These are phyloP conservation scores for Apophysomyces ossiformis DNA, from an alignment of 371 early-diverging fungal genomes.

Conservation along the genomic window DNA sequence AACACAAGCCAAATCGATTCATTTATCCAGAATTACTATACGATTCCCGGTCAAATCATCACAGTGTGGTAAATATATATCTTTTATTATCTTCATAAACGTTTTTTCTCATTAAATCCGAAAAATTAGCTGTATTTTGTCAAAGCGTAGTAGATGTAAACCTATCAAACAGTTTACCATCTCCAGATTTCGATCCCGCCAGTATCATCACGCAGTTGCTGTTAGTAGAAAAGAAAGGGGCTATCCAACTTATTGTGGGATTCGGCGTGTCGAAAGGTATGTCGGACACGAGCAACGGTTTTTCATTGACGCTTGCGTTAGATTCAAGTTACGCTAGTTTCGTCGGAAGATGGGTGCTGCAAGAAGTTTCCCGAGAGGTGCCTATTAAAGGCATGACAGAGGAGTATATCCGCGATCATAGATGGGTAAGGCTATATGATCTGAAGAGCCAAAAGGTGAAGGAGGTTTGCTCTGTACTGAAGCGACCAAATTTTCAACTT, in stretches of 20 bases:
- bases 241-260: slow-evolving; percentile 16
- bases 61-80: slow-evolving; percentile 18
- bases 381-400: background rate
- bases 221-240: background rate
- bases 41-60: slow-evolving; percentile 33
- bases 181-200: slow-evolving; percentile 9
- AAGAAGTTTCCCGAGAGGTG: slow-evolving; percentile 13
- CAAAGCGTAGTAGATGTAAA: slow-evolving; percentile 22
- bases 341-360: slow-evolving; percentile 22
- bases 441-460: too few species aligned
- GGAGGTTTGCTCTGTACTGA: too few species aligned
- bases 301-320: background rate
- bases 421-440: background rate
- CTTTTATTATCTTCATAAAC: background rate
- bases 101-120: background rate
- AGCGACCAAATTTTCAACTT: background rate
- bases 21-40: slow-evolving; percentile 36
- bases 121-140: slow-evolving; percentile 15
- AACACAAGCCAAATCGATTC: slow-evolving; percentile 30
- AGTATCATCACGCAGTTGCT: slow-evolving; percentile 22
- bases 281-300: background rate
- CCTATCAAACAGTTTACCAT: slow-evolving; percentile 12
- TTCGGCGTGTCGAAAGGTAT: slow-evolving; percentile 22
- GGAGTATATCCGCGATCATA: background rate
- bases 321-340: slow-evolving; percentile 4